These are phyloP conservation scores for Tuber aestivum DNA, from an alignment of 495 filamentous ascomycete genomes.

Conservation along the genomic window DNA sequence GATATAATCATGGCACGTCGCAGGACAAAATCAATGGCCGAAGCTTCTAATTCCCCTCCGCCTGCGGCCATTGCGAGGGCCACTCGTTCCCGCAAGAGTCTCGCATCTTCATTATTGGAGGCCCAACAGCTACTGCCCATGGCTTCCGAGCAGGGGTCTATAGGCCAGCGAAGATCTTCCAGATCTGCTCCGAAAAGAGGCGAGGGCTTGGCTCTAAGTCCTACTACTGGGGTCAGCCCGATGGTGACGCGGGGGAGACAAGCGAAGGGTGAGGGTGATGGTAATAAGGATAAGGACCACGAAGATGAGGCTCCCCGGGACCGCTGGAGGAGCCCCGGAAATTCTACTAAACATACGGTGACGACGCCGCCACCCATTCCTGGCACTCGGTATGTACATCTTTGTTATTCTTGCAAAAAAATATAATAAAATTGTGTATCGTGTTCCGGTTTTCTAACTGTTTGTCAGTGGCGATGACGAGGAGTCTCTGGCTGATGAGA, in stretches of 20 bases:
- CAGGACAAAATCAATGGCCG: conserved; percentile 2
- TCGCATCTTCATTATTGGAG: not conserved
- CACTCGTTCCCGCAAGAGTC: not conserved
- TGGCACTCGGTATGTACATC: not conserved
- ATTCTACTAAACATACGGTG: not conserved
- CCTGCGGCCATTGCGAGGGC: not conserved
- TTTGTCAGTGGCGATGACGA: not conserved
- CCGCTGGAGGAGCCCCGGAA: not conserved
- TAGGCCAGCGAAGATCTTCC: not conserved
- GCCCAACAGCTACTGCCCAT: not conserved
- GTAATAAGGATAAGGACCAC: not conserved
- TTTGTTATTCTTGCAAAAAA: not conserved
- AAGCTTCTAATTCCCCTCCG: conserved; percentile 1
- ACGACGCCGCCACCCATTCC: not conserved
- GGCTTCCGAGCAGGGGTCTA: not conserved
- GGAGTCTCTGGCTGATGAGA: not conserved
- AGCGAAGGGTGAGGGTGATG: not conserved
- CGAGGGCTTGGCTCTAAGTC: conserved; percentile 3
- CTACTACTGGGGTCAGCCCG: not conserved
- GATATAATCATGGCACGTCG: not conserved
- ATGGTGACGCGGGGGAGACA: conserved; percentile 1
- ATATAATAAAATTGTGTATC: not conserved
- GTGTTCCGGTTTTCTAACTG: not conserved
- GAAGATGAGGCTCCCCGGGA: not conserved
- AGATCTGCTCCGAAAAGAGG: not conserved